Base-by-base conservation (phyloP, 495 filamentous ascomycete species). In the Niebla homalea region DNA sequence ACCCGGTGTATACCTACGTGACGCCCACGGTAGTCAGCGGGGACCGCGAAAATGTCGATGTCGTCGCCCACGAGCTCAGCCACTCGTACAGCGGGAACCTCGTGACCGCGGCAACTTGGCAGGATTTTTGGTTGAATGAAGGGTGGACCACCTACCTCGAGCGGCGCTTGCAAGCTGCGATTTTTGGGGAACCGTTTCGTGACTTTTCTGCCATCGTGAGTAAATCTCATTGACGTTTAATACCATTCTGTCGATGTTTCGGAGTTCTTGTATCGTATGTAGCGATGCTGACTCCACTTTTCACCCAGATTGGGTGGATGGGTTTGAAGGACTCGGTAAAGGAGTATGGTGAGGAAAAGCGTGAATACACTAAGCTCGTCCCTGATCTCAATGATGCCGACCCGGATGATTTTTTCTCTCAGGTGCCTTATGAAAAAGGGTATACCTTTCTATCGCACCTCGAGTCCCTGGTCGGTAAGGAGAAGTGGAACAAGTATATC, bases 111-210 rank as follows among this genome's bases (percentile, higher is more conserved):
- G 80, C 82, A 48, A 88, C 80, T 29, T 98, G 92, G 92, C 88
- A 96, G 64, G 89, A 98, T 59, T 96, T 94, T 62, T 97, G 89
- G 89, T 65, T 97, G 48, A 96, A 96, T 56, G 89, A 95, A 63
- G 89, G 89, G 29, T 97, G 90, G 90, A 95, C 89, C 2, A 84
- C 81, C 7, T 95, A 97, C 61, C 77, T 96, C 7, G 92, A 98
- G 65, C 77, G 90, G 43, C 75, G 90, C 39, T 81, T 74, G 56
- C 48, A 55, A 52, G 48, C 45, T 5, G 50, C 43, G 11, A 55
- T 69, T 32, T 88, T 95, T 55, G 86, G 87, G 25, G 83, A 92
- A 53, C 64, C 85, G 2, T 79, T 93, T 56, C 84, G 90, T 52
- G 83, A 94, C 64, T 96, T 98, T 64, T 92, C 85, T 5, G 80